Percentiles rank a stretch among this genome's conserved stretches.
These are phyloP conservation scores for Agmasoma carcini DNA, from an alignment of 371 early-diverging fungal species.

Conservation along the genomic window DNA sequence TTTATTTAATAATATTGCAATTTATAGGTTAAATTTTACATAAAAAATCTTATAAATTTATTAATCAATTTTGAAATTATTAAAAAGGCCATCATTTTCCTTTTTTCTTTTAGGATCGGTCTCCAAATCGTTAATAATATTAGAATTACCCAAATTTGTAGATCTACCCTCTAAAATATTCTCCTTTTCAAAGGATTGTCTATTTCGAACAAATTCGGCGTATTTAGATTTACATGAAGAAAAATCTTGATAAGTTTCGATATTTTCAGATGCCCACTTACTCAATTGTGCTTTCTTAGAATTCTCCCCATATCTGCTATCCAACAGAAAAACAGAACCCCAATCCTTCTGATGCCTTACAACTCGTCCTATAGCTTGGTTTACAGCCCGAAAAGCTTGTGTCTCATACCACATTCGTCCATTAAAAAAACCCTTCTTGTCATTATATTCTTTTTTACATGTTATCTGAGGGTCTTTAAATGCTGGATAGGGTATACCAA, in stretches of 20 bases:
- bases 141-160: neutral
- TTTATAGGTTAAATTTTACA: no score
- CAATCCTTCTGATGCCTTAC: constrained; percentile 69
- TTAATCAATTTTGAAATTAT: neutral
- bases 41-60: no score
- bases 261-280: constrained; percentile 57
- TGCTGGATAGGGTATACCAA: constrained; percentile 75
- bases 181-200: constrained; percentile 1
- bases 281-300: constrained; percentile 56
- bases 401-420: constrained; percentile 65
- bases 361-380: constrained; percentile 78
- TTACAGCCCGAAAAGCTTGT: constrained; percentile 73
- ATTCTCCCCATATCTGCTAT: constrained; percentile 57
- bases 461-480: constrained; percentile 57
- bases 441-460: constrained; percentile 59
- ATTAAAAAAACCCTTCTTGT: constrained; percentile 40
- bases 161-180: neutral
- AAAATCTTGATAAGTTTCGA: constrained; percentile 24
- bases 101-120: neutral
- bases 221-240: constrained; percentile 2
- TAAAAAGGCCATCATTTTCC: neutral
- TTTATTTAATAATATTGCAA: no score
- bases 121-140: neutral
- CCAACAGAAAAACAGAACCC: constrained; percentile 61
- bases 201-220: constrained; percentile 33